Evolutionary conservation across 2,329 filamentous ascomycete genomes (phyloP).

Genomic region (Talaromyces pinophilus): DNA sequence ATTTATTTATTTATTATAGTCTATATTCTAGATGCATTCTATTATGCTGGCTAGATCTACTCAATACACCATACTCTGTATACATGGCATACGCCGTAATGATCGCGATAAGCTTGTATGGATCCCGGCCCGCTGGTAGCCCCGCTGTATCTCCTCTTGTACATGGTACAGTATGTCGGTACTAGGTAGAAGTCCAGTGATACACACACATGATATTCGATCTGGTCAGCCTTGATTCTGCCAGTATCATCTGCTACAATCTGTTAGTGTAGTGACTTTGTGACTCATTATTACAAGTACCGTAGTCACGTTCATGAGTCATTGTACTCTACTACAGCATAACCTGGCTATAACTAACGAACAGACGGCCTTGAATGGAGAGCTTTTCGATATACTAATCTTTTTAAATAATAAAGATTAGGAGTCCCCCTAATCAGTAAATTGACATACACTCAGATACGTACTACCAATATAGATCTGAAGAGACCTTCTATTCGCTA

Average conservation of each 20-base stretch:
- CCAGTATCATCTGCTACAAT: neutral
- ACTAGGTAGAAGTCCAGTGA: neutral
- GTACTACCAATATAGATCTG: too few relatives aligned
- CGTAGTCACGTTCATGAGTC: slow-evolving; percentile 1
- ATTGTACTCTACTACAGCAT: neutral
- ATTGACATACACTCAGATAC: too few relatives aligned
- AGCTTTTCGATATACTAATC: too few relatives aligned
- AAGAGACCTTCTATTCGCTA: too few relatives aligned
- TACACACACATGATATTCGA: neutral
- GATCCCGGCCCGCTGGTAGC: slow-evolving; percentile 5
- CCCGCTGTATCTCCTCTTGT: neutral
- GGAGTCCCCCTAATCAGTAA: too few relatives aligned
- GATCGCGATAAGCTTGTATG: slow-evolving; percentile 1
- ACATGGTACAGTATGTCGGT: too few relatives aligned
- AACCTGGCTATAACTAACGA: too few relatives aligned
- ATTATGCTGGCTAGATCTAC: too few relatives aligned
- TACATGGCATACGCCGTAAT: neutral
- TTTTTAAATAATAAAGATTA: too few relatives aligned
- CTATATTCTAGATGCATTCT: neutral
- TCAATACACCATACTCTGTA: too few relatives aligned
- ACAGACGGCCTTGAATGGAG: neutral
- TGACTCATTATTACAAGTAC: neutral
- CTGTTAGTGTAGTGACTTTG: neutral
- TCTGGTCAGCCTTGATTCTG: neutral
- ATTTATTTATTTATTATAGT: neutral